A percentile compares a stretch with the other conserved stretches of the same genome.
These are phyloP conservation scores for Cylindrotheca fusiformis DNA, from an alignment of 108 stramenopile species.

Conservation along the genomic window DNA sequence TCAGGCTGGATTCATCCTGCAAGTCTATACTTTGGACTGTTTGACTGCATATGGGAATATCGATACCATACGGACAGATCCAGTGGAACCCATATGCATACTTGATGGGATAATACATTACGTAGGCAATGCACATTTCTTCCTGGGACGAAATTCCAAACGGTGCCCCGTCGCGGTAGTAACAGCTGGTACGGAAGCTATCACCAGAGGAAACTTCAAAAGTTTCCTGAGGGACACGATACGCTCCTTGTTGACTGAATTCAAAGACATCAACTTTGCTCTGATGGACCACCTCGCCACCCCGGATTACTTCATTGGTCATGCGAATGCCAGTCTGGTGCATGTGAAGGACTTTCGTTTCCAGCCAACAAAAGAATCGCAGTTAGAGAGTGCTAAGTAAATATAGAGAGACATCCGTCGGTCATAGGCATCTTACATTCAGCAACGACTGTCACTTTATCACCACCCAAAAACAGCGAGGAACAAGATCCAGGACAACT, in stretches of 20 bases:
- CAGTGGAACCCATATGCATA: not conserved
- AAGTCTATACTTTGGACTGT: not conserved
- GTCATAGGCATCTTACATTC: slow-evolving; percentile 12
- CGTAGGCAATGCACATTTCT: slow-evolving; percentile 63
- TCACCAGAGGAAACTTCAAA: slow-evolving; percentile 50
- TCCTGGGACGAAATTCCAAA: slow-evolving; percentile 39
- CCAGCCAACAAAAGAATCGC: not conserved
- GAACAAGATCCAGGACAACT: slow-evolving; percentile 41
- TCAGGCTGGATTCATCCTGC: not conserved
- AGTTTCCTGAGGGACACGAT: slow-evolving; percentile 26
- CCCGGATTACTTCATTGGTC: slow-evolving; percentile 41
- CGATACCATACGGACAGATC: slow-evolving; percentile 13
- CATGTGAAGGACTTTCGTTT: slow-evolving; percentile 36
- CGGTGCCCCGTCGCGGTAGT: slow-evolving; percentile 15
- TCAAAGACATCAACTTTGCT: slow-evolving; percentile 35
- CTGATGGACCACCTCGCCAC: slow-evolving; percentile 35
- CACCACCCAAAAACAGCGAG: not conserved
- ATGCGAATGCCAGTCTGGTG: slow-evolving; percentile 40
- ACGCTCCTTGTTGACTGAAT: slow-evolving; percentile 46
- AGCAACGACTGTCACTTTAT: slow-evolving; percentile 36
- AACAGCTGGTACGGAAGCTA: slow-evolving; percentile 41
- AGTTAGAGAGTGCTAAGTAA: not conserved
- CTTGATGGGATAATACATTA: slow-evolving; percentile 38
- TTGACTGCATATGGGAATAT: slow-evolving; percentile 13
- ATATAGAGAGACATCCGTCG: not conserved